Conservation (phyloP, 2,329 filamentous ascomycete genomes). For the Fusarium sororula region DNA sequence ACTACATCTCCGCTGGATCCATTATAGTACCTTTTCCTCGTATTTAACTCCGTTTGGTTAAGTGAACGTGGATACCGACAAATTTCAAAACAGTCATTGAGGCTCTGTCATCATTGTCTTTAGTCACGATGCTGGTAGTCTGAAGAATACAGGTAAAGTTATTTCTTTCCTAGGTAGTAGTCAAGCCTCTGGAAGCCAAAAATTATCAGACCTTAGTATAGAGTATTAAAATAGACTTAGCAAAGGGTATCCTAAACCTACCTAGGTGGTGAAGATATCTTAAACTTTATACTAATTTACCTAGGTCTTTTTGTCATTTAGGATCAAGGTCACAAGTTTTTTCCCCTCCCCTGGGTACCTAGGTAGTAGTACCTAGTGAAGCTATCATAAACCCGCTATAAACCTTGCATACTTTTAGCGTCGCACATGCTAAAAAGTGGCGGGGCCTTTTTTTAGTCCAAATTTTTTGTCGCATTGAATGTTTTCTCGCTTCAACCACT, state of each 20-base stretch:
- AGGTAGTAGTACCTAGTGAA: background rate
- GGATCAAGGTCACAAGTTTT: too few species aligned
- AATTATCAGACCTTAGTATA: too few species aligned
- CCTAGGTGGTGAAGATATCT: too few species aligned
- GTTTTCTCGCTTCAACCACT: constrained; percentile 18
- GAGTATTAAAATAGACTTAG: too few species aligned
- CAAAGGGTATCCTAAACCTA: too few species aligned
- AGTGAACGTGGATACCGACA: background rate
- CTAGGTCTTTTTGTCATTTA: too few species aligned
- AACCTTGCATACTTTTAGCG: constrained; percentile 34
- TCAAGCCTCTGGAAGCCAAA: too few species aligned
- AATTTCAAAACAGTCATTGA: background rate
- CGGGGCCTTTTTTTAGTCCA: constrained; percentile 34
- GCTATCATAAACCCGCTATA: constrained; percentile 1
- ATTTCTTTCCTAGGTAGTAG: too few species aligned
- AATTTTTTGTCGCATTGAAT: constrained; percentile 42
- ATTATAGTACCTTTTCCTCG: background rate
- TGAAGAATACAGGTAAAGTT: too few species aligned
- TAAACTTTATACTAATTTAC: too few species aligned
- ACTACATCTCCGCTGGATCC: background rate
- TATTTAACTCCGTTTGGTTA: background rate
- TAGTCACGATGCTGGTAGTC: background rate
- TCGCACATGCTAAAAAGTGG: constrained; percentile 32
- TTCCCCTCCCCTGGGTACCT: too few species aligned
- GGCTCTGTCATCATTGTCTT: background rate